phyloP scores from a whole-genome alignment of 2,329 filamentous ascomycete genomes.

The Ploettnerulaceae sp. region DNA sequence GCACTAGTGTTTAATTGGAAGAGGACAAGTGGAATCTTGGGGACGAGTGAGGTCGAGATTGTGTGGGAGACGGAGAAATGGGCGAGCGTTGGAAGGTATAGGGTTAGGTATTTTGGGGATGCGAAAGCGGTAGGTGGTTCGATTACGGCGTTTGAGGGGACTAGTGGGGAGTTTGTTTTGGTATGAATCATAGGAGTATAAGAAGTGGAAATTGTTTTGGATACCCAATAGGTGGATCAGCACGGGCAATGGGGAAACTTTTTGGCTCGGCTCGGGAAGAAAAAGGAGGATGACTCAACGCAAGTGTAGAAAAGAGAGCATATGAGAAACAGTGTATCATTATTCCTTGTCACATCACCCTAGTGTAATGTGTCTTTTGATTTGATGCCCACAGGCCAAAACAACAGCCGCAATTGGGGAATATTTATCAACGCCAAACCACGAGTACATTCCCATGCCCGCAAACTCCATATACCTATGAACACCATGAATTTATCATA shows the following conservation, averaged over 20 bases:
- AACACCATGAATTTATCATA: conserved; percentile 2
- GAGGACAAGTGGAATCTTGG: conserved; percentile 62
- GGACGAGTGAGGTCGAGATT: conserved; percentile 72
- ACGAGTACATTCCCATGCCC: not conserved
- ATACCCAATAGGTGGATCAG: too few species aligned
- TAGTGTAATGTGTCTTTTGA: not conserved
- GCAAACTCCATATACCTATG: conserved; percentile 16
- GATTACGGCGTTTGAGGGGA: conserved; percentile 66
- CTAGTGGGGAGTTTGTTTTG: conserved; percentile 49
- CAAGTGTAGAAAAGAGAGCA: not conserved
- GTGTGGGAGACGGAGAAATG: conserved; percentile 71
- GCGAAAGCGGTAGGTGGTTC: conserved; percentile 59
- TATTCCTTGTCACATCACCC: not conserved
- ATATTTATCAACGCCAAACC: conserved; percentile 1
- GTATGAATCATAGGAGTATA: conserved; percentile 4
- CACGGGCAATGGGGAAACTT: too few species aligned
- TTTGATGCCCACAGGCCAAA: not conserved
- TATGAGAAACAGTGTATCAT: not conserved
- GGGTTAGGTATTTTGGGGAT: conserved; percentile 81
- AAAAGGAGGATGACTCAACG: not conserved
- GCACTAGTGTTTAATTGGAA: conserved; percentile 76
- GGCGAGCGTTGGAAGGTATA: conserved; percentile 62
- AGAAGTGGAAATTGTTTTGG: too few species aligned
- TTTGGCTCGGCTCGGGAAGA: not conserved
- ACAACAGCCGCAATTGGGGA: not conserved